A percentile compares a stretch with the other conserved stretches of the same genome.
Evolutionary conservation across 192 early-diverging fungal species (phyloP).

Genomic region (Chytriomyces sp.): DNA sequence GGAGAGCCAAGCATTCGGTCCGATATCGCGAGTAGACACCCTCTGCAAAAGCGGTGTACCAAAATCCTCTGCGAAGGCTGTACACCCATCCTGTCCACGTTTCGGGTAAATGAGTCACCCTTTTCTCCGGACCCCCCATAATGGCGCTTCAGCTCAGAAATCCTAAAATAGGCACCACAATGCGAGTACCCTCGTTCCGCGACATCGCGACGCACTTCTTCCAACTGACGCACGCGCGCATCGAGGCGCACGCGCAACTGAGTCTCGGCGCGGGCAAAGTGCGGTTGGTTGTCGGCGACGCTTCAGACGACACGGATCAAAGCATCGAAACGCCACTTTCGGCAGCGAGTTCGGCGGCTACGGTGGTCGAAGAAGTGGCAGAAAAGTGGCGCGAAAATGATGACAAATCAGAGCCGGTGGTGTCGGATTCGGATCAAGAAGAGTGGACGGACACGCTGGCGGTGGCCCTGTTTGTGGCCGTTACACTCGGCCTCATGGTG

Average conservation of each 20-base stretch:
- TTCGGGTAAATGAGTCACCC: neutral
- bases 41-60: neutral
- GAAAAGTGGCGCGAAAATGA: too few relatives aligned
- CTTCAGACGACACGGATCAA: too few relatives aligned
- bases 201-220: neutral
- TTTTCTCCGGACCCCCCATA: neutral
- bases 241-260: neutral
- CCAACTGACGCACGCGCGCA: neutral
- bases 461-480: slow-evolving; percentile 6
- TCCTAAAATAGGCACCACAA: neutral
- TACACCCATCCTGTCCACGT: neutral
- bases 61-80: neutral
- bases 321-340: too few relatives aligned
- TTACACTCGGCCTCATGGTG: slow-evolving; percentile 1
- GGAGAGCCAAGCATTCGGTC: neutral
- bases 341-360: too few relatives aligned
- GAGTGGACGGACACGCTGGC: neutral
- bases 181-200: neutral
- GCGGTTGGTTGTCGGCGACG: too few relatives aligned
- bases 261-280: too few relatives aligned
- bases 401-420: too few relatives aligned
- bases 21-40: neutral
- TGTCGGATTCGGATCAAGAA: too few relatives aligned
- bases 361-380: too few relatives aligned
- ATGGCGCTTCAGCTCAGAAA: neutral